phyloP scores from a whole-genome alignment of 306 rosid genomes.

The Quercus ilex region DNA sequence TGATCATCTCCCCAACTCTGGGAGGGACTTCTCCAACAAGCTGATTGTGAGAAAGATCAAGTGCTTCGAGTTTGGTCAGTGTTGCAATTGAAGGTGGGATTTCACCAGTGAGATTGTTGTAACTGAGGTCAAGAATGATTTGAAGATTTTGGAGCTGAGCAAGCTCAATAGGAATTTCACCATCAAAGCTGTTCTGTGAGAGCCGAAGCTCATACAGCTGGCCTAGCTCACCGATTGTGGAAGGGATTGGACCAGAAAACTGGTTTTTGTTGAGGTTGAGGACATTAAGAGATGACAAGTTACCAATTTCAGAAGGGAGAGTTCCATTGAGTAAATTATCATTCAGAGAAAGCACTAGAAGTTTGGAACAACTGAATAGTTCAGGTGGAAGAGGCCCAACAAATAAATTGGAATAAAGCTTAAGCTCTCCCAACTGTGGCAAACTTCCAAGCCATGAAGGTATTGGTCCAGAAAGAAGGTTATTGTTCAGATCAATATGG shows the following conservation, averaged over 20 bases:
- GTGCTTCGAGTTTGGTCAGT: conserved; percentile 67
- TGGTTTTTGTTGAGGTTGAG: conserved; percentile 59
- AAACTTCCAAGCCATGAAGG: conserved; percentile 83
- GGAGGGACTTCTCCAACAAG: conserved; percentile 77
- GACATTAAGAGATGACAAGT: conserved; percentile 58
- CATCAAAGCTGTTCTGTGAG: conserved; percentile 53
- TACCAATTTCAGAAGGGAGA: conserved; percentile 60
- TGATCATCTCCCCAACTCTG: conserved; percentile 69
- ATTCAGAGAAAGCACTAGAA: conserved; percentile 66
- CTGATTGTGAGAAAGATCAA: conserved; percentile 85
- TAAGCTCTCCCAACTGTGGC: conserved; percentile 72
- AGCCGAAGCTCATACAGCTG: conserved; percentile 73
- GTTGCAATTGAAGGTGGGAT: conserved; percentile 64
- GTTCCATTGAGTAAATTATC: conserved; percentile 72
- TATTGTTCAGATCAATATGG: conserved; percentile 61
- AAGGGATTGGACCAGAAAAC: conserved; percentile 67
- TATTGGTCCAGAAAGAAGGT: conserved; percentile 59
- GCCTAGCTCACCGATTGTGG: conserved; percentile 52
- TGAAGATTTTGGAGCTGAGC: conserved; percentile 87
- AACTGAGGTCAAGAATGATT: conserved; percentile 74
- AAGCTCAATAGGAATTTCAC: conserved; percentile 70
- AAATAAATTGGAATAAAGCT: conserved; percentile 66
- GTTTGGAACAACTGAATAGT: conserved; percentile 65
- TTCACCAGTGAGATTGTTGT: conserved; percentile 69
- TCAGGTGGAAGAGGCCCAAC: conserved; percentile 61